These are phyloP conservation scores for Corrigiola litoralis DNA, from an alignment of 179 eudicot species.

Conservation along the genomic window DNA sequence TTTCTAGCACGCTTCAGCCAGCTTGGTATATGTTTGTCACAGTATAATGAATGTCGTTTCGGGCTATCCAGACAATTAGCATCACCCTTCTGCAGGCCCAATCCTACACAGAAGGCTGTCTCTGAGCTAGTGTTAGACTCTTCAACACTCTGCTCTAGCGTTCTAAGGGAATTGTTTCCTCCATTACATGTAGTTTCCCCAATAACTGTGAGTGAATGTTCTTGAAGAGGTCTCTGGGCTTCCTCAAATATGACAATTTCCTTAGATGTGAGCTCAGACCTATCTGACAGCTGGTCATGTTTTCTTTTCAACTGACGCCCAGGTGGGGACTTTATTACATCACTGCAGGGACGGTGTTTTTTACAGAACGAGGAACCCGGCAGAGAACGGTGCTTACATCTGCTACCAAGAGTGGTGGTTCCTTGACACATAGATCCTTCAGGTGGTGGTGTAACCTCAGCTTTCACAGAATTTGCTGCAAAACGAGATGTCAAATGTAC, in stretches of 20 bases:
- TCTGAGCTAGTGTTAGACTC: conserved; percentile 28
- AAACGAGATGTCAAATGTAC: conserved; percentile 79
- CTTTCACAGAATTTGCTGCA: conserved; percentile 32
- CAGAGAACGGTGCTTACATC: conserved; percentile 83
- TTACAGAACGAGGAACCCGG: conserved; percentile 72
- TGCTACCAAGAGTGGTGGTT: conserved; percentile 73
- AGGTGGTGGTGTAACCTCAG: conserved; percentile 36
- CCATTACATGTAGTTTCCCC: conserved; percentile 28
- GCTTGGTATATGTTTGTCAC: conserved; percentile 90
- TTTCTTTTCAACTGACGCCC: conserved; percentile 53
- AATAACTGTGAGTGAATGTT: conserved; percentile 35
- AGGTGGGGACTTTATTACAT: conserved; percentile 29
- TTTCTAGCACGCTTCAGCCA: conserved; percentile 99
- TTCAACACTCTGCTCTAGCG: conserved; percentile 26
- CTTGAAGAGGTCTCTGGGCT: conserved; percentile 36
- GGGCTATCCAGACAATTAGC: conserved; percentile 61
- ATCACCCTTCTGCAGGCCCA: conserved; percentile 36
- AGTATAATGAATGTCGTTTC: conserved; percentile 63
- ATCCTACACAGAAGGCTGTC: conserved; percentile 56
- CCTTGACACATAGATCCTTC: conserved; percentile 73
- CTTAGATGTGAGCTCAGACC: conserved; percentile 34
- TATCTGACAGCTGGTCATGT: conserved; percentile 34
- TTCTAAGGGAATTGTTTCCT: conserved; percentile 19
- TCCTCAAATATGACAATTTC: conserved; percentile 37
- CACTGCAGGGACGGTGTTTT: conserved; percentile 64